Base-by-base conservation (phyloP, 768 basidiomycete genomes). In the Candolleomyces aberdarensis region DNA sequence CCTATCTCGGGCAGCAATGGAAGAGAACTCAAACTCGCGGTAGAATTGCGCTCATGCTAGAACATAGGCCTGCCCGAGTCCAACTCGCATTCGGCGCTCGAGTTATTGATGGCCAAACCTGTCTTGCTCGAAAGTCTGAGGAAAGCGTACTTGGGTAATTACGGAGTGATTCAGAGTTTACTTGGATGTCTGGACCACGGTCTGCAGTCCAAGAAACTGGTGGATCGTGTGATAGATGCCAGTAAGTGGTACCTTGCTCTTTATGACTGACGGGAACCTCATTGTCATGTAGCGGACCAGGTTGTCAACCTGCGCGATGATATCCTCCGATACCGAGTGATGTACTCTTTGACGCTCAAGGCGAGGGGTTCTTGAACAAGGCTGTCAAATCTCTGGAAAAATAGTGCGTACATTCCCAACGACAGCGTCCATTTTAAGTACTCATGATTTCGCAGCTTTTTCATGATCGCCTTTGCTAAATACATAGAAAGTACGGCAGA, bases 111-210 rank as follows among this genome's bases (percentile, higher is more conserved):
- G 72, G 79, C 84, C 0, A 88, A 94, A 43, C 89, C 95, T 0
- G 73, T 84, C 0, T 76, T 98, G 1, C 76, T 98, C 40, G 94
- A 98, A 58, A 91, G 87, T 67, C 78, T 97, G 14, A 87, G 94
- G 50, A 96, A 90, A 67, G 96, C 96, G 1, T 85, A 96, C 64
- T 85, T 89, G 79, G 97, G 97, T 48, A 94, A 91, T 65, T 99
- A 97, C 70, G 87, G 94, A 54, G 78, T 96, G 44, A 88, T 99
- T 44, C 83, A 98, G 32, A 94, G 93, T 68, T 80, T 99, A 50
- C 80, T 98, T 6, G 96, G 96, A n/a, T 94, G 89, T 66, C 75
- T 99, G 51, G 97, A 98, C 65, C 81, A 89, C 57, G 97, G 97
- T 0, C 73, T 87, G 39, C 84, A 85, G 65, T 84, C 88, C n/a